These are phyloP conservation scores for Benincasa hispida DNA, from an alignment of 306 rosid species.

Conservation along the genomic window DNA sequence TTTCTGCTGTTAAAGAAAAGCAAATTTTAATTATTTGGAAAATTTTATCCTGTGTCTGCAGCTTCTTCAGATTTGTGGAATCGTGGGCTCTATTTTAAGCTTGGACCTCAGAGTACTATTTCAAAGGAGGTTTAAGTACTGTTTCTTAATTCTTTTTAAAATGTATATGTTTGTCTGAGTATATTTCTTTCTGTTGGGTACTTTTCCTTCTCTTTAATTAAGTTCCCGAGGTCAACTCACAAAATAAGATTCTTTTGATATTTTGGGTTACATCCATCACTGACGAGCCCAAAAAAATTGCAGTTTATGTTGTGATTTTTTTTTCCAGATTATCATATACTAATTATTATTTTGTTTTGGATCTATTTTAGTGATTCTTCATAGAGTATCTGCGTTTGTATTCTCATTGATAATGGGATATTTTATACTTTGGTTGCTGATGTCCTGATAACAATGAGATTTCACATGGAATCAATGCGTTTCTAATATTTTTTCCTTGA, in stretches of 20 bases:
- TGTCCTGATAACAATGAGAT: background rate
- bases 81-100: slow-evolving; percentile 56
- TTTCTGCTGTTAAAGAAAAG: background rate
- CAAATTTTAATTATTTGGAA: background rate
- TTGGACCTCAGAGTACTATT: slow-evolving; percentile 34
- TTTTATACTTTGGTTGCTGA: background rate
- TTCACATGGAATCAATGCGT: background rate
- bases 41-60: slow-evolving; percentile 27
- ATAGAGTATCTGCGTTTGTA: background rate
- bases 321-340: background rate
- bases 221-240: background rate
- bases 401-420: background rate
- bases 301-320: background rate
- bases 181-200: background rate
- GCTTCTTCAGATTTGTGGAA: slow-evolving; percentile 58
- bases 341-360: background rate
- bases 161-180: background rate
- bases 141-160: background rate
- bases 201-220: background rate
- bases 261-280: background rate
- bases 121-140: slow-evolving; percentile 50
- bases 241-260: background rate
- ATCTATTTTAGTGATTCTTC: background rate
- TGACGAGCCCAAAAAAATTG: background rate
- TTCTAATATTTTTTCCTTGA: background rate